Conservation (phyloP, 2,329 filamentous ascomycete species). For the Fusarium goolgardi region DNA sequence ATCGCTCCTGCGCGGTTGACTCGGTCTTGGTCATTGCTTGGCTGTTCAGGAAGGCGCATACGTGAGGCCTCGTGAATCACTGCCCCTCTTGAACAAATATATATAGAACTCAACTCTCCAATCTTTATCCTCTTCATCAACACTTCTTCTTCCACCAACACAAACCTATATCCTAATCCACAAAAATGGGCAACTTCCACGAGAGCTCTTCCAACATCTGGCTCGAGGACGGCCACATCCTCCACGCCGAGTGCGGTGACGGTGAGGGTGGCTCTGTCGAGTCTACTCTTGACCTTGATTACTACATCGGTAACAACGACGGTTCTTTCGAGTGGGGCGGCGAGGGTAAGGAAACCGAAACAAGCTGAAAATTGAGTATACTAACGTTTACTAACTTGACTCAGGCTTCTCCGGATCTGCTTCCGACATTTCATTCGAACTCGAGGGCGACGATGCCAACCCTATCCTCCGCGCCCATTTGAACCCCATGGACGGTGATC, state of each 20-base stretch:
- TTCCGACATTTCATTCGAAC: conserved; percentile 58
- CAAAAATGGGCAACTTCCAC: conserved; percentile 58
- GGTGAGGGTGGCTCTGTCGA: conserved; percentile 58
- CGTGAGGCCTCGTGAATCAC: conserved; percentile 29
- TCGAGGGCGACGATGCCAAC: conserved; percentile 62
- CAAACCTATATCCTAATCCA: not conserved
- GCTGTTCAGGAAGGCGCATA: conserved; percentile 15
- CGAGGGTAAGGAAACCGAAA: conserved; percentile 32
- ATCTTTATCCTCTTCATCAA: not conserved
- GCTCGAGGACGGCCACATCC: conserved; percentile 63
- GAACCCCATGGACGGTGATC: conserved; percentile 56
- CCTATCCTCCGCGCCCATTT: conserved; percentile 66
- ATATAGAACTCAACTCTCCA: conserved; percentile 15
- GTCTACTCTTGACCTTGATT: conserved; percentile 62
- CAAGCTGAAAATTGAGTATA: too few relatives aligned
- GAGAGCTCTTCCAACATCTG: conserved; percentile 57
- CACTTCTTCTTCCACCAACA: not conserved
- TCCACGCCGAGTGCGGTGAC: conserved; percentile 56
- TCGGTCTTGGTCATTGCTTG: conserved; percentile 37
- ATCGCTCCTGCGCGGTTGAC: conserved; percentile 22
- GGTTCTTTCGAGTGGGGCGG: conserved; percentile 62
- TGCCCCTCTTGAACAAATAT: not conserved
- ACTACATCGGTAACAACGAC: conserved; percentile 63
- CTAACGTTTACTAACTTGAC: not conserved
- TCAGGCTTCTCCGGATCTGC: conserved; percentile 60